phyloP scores from a whole-genome alignment of 139 green algal species.

The Trebouxia sp. region DNA sequence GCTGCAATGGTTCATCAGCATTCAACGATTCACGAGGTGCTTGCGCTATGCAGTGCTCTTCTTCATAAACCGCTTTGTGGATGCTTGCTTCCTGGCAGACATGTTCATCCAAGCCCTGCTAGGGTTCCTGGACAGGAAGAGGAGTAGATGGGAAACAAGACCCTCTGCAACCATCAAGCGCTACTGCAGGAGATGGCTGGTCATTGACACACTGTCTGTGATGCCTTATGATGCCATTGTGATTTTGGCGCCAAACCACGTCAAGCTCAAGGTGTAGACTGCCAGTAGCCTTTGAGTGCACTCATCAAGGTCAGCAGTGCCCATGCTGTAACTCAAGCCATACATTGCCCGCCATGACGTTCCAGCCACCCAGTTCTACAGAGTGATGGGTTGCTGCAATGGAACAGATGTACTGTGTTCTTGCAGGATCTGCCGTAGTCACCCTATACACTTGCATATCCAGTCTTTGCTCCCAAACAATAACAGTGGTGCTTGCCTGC shows the following conservation, averaged over 20 bases:
- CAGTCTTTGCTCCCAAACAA: not conserved
- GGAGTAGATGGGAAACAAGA: slow-evolving; percentile 1
- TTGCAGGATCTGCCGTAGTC: no score
- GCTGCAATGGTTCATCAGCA: not conserved
- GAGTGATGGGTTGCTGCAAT: no score
- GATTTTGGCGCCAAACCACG: not conserved
- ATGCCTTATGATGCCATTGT: slow-evolving; percentile 9
- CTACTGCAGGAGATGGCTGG: slow-evolving; percentile 15
- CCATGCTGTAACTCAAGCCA: no score
- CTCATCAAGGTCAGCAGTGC: no score
- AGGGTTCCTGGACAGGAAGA: slow-evolving; percentile 14
- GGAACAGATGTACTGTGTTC: no score
- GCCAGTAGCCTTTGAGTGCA: no score
- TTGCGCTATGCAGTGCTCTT: not conserved
- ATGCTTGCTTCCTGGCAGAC: slow-evolving; percentile 26
- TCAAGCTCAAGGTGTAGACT: slow-evolving; percentile 19
- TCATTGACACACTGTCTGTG: not conserved
- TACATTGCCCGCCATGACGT: no score
- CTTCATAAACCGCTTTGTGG: slow-evolving; percentile 21
- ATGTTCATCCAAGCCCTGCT: slow-evolving; percentile 27
- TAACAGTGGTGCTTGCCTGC: not conserved
- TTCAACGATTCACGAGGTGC: not conserved
- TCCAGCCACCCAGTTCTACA: no score
- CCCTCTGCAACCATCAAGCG: not conserved
- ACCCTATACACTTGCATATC: no score